Percentiles rank a stretch among this genome's conserved stretches.
phyloP scores from a whole-genome alignment of 106 monocot genomes.

The Dioscorea alata region DNA sequence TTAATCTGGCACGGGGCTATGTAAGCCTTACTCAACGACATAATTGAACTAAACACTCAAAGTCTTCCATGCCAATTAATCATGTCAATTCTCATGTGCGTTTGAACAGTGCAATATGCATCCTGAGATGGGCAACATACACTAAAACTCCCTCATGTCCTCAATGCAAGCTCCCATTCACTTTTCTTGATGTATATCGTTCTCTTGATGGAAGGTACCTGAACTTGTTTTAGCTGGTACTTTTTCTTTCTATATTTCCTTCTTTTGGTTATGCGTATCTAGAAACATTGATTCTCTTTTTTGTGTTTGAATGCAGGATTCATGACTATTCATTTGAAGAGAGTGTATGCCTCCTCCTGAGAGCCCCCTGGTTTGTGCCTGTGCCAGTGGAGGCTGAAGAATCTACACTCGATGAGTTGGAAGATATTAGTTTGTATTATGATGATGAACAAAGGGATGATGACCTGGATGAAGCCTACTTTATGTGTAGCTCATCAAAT shows the following conservation, averaged over 20 bases:
- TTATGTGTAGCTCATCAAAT: conserved; percentile 22
- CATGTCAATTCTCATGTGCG: not conserved
- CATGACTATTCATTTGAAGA: conserved; percentile 93
- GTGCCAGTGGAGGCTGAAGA: conserved; percentile 27
- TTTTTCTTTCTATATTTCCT: not conserved
- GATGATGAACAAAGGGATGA: conserved; percentile 32
- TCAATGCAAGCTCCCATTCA: conserved; percentile 86
- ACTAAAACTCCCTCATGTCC: conserved; percentile 67
- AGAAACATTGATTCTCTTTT: not conserved
- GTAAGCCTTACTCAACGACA: too few species aligned
- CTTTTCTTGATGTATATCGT: conserved; percentile 64
- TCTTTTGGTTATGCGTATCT: not conserved
- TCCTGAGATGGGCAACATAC: conserved; percentile 88
- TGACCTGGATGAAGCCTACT: conserved; percentile 49
- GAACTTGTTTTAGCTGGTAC: not conserved
- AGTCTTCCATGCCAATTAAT: too few species aligned
- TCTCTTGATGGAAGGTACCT: conserved; percentile 88
- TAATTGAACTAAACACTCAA: too few species aligned
- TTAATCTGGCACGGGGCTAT: not conserved
- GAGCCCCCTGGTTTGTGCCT: conserved; percentile 86
- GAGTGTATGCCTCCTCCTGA: conserved; percentile 83
- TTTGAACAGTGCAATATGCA: conserved; percentile 72
- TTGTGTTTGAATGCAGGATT: conserved; percentile 38
- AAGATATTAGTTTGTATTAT: conserved; percentile 23
- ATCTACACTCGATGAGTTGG: conserved; percentile 23